These are phyloP conservation scores for Rhododendron kiyosumense DNA, from an alignment of 148 eudicot species.

Conservation along the genomic window DNA sequence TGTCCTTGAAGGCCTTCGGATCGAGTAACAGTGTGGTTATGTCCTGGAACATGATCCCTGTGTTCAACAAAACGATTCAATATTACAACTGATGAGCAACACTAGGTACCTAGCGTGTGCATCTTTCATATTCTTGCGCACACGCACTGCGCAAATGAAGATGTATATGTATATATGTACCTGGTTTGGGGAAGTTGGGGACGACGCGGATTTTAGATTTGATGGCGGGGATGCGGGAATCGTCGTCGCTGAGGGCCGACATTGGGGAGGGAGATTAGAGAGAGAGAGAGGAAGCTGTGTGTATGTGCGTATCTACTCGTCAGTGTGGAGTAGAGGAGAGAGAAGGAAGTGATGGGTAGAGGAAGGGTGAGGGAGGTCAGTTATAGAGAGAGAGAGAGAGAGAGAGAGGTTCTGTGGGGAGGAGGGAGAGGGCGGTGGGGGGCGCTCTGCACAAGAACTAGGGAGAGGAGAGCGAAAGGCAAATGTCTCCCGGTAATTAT, in stretches of 20 bases:
- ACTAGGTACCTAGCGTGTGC: not conserved
- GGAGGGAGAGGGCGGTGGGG: not conserved
- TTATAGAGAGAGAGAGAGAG: not conserved
- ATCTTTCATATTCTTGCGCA: not conserved
- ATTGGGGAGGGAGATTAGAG: conserved; percentile 28
- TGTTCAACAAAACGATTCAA: not conserved
- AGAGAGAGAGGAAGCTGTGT: not conserved
- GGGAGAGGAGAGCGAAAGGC: not conserved
- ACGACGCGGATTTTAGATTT: conserved; percentile 67
- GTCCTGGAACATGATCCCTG: conserved; percentile 93
- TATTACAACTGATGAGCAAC: not conserved
- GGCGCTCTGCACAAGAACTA: conserved; percentile 25
- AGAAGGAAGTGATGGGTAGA: not conserved
- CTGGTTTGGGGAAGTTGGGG: conserved; percentile 89
- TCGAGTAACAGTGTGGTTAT: conserved; percentile 72
- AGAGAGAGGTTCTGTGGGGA: not conserved
- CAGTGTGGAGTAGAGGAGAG: not conserved
- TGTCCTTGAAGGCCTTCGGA: conserved; percentile 76
- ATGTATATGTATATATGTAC: conserved; percentile 13
- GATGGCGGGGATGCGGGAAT: conserved; percentile 63
- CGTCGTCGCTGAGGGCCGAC: conserved; percentile 49
- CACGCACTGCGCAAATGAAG: not conserved
- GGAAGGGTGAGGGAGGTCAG: not conserved
- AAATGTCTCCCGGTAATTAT: not conserved
- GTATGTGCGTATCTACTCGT: not conserved